Evolutionary conservation across 1,284 basidiomycete genomes (phyloP).

Genomic region (Grifola frondosa): DNA sequence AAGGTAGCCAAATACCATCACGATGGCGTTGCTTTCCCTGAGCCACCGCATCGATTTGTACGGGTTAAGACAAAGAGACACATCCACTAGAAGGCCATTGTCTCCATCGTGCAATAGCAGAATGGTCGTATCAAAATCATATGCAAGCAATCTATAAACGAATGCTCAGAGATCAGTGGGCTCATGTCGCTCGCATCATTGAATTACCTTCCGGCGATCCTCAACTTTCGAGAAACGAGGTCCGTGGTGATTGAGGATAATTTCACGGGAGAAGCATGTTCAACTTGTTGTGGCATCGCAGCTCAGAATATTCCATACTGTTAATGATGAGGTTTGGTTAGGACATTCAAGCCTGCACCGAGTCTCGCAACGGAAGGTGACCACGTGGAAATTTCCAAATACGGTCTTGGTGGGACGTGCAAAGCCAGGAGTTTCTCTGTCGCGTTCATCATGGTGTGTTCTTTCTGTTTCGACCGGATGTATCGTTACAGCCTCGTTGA

Average conservation of each 20-base stretch:
- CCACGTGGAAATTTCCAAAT: no score
- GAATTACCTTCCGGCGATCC: conserved; percentile 21
- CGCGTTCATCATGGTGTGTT: conserved; percentile 3
- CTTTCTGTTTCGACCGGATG: no score
- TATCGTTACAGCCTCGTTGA: neutral
- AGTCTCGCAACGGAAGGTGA: no score
- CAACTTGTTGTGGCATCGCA: conserved; percentile 23
- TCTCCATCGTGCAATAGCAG: conserved; percentile 47
- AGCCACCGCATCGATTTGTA: conserved; percentile 41
- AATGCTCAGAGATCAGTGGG: no score
- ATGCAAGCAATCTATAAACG: conserved; percentile 46
- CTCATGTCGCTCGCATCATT: no score
- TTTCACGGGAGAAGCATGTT: conserved; percentile 14
- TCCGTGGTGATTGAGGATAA: conserved; percentile 14
- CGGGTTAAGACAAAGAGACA: conserved; percentile 46
- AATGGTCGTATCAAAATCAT: conserved; percentile 45
- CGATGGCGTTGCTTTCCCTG: conserved; percentile 46
- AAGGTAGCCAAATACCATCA: conserved; percentile 56
- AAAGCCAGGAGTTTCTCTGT: no score
- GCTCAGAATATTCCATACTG: no score
- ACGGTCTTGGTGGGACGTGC: no score
- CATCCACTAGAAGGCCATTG: conserved; percentile 51
- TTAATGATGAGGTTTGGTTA: no score
- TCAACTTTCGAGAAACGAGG: conserved; percentile 17
- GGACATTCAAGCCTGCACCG: no score